Conservation (phyloP, 148 eudicot species). For the Fagopyrum esculentum region DNA sequence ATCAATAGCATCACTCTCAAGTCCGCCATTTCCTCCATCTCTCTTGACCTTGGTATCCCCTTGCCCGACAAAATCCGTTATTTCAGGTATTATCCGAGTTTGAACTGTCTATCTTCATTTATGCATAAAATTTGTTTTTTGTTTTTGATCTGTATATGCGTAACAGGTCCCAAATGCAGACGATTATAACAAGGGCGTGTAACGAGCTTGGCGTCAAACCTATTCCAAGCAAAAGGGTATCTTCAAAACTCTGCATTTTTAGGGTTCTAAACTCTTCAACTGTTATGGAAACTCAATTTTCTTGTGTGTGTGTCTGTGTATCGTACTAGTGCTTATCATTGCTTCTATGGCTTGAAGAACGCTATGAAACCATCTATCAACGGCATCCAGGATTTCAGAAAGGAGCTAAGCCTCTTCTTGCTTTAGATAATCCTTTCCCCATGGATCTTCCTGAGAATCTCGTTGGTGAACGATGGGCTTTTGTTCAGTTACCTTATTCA, state of each 20-base stretch:
- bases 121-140: not conserved
- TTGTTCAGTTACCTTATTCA: constrained; percentile 87
- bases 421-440: constrained; percentile 91
- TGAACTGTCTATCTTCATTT: not conserved
- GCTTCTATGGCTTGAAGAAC: constrained; percentile 91
- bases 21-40: constrained; percentile 55
- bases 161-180: constrained; percentile 90
- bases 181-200: constrained; percentile 88
- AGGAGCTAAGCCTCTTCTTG: constrained; percentile 82
- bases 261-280: not conserved
- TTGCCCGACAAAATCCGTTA: constrained; percentile 73
- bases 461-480: constrained; percentile 95
- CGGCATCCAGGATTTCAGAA: constrained; percentile 96
- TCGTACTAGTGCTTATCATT: constrained; percentile 68
- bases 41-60: constrained; percentile 79
- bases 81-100: constrained; percentile 47
- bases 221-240: constrained; percentile 84
- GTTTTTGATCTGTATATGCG: not conserved
- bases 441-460: constrained; percentile 90
- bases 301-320: constrained; percentile 6
- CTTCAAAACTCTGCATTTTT: not conserved
- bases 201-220: constrained; percentile 79
- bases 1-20: constrained; percentile 85
- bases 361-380: constrained; percentile 70
- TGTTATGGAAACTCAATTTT: not conserved